A percentile compares a stretch with the other conserved stretches of the same genome.
These are phyloP conservation scores for Pseudoneurospora amorphoporcata DNA, from an alignment of 495 filamentous ascomycete genomes.

Conservation along the genomic window DNA sequence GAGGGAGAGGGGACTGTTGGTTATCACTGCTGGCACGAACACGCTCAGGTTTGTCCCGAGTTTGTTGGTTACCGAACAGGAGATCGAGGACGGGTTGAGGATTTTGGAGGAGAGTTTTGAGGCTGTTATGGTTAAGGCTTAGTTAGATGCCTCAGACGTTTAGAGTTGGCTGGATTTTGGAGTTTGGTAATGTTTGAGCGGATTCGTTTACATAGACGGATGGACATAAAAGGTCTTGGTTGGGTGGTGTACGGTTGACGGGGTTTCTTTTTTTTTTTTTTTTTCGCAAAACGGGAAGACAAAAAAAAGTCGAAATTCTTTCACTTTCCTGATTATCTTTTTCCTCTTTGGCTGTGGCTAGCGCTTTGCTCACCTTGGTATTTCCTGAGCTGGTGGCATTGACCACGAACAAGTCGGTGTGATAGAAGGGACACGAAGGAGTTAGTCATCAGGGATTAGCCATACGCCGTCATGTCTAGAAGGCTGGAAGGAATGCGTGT, in stretches of 20 bases:
- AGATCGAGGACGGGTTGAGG: constrained; percentile 63
- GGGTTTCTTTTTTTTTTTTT: neutral
- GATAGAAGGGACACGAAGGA: too few relatives aligned
- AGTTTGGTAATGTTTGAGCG: neutral
- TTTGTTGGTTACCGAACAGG: constrained; percentile 61
- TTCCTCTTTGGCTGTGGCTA: neutral
- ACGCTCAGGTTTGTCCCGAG: constrained; percentile 81
- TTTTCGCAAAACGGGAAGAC: neutral
- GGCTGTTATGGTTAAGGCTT: constrained; percentile 12
- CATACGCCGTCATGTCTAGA: too few relatives aligned
- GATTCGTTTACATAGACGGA: neutral
- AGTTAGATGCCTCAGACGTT: neutral
- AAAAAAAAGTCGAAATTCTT: neutral
- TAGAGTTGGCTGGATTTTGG: neutral
- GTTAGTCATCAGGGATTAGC: too few relatives aligned
- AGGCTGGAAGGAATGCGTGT: too few relatives aligned
- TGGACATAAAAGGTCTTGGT: neutral
- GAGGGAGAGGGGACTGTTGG: constrained; percentile 74
- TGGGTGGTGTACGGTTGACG: neutral
- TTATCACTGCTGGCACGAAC: constrained; percentile 87
- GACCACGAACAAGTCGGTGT: neutral
- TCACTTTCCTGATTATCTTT: neutral
- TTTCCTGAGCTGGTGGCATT: too few relatives aligned
- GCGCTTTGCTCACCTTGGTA: too few relatives aligned
- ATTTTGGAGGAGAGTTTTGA: constrained; percentile 71